Conservation (phyloP, 2,329 filamentous ascomycete genomes). For the Diaporthe destruens region DNA sequence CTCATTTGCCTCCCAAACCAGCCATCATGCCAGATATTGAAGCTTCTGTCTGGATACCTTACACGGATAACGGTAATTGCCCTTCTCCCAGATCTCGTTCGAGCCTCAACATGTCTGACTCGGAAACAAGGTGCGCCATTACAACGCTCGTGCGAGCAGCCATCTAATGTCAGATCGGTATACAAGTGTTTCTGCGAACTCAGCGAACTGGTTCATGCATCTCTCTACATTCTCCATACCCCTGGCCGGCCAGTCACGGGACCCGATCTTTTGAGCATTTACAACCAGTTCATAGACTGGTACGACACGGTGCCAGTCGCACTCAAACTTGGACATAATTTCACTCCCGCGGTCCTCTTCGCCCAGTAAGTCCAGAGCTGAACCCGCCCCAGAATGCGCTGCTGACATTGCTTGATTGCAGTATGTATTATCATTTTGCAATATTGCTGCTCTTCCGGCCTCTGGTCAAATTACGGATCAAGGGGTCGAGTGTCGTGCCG, state of each 20-base stretch:
- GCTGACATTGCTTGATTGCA: slow-evolving; percentile 47
- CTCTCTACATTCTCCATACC: slow-evolving; percentile 78
- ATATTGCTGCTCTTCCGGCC: slow-evolving; percentile 82
- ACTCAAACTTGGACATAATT: slow-evolving; percentile 74
- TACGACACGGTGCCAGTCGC: slow-evolving; percentile 76
- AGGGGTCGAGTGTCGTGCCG: slow-evolving; percentile 73
- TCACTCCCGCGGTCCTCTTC: slow-evolving; percentile 79
- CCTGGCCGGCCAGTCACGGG: slow-evolving; percentile 75
- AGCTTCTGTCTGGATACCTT: slow-evolving; percentile 70
- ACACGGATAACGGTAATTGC: slow-evolving; percentile 66
- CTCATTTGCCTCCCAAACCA: slow-evolving; percentile 69
- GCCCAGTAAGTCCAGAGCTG: slow-evolving; percentile 71
- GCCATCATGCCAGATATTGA: slow-evolving; percentile 72
- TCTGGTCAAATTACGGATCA: slow-evolving; percentile 73
- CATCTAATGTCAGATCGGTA: slow-evolving; percentile 76
- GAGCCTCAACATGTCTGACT: slow-evolving; percentile 38
- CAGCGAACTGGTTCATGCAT: slow-evolving; percentile 80
- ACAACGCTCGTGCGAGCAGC: slow-evolving; percentile 69
- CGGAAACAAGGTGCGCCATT: slow-evolving; percentile 62
- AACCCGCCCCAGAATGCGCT: neutral
- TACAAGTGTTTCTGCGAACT: slow-evolving; percentile 79
- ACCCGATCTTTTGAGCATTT: slow-evolving; percentile 72
- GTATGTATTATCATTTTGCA: slow-evolving; percentile 79
- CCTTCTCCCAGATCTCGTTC: neutral
- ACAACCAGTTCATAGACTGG: slow-evolving; percentile 79